Evolutionary conservation across 2,329 filamentous ascomycete species (phyloP).

Genomic region (Fusarium oligoseptatum): DNA sequence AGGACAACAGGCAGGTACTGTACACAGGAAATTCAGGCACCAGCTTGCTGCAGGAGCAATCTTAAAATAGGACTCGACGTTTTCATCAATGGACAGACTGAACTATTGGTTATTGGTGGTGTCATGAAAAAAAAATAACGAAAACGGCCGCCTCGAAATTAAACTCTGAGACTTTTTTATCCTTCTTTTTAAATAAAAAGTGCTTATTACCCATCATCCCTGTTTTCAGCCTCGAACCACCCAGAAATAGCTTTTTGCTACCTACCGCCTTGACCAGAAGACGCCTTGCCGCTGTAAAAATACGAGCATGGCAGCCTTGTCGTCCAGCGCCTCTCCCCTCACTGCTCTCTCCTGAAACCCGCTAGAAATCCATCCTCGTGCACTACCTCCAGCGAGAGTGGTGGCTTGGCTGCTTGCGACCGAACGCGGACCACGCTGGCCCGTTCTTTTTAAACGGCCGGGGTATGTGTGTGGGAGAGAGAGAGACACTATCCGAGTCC

Average conservation of each 20-base stretch:
- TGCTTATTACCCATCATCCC: not conserved
- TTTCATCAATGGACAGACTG: not conserved
- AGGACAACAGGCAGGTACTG: not conserved
- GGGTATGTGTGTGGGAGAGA: not conserved
- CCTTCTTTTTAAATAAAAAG: not conserved
- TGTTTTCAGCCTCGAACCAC: not conserved
- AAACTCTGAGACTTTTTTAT: not conserved
- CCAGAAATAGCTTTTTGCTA: not conserved
- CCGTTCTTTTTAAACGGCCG: constrained; percentile 23
- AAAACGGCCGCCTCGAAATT: not conserved
- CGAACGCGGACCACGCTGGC: constrained; percentile 27
- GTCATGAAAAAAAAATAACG: not conserved
- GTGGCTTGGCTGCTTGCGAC: constrained; percentile 34
- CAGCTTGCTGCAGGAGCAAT: constrained; percentile 10
- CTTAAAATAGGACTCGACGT: not conserved
- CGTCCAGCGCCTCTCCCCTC: constrained; percentile 8
- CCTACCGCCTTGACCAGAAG: not conserved
- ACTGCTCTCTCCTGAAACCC: constrained; percentile 36
- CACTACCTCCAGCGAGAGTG: constrained; percentile 12
- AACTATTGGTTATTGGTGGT: not conserved
- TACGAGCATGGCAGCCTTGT: constrained; percentile 8
- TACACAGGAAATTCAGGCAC: not conserved
- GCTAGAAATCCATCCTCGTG: constrained; percentile 26
- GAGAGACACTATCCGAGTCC: constrained; percentile 23
- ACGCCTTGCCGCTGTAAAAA: constrained; percentile 3